Base-by-base conservation (phyloP, 106 monocot species). In the Gastrodia elata region DNA sequence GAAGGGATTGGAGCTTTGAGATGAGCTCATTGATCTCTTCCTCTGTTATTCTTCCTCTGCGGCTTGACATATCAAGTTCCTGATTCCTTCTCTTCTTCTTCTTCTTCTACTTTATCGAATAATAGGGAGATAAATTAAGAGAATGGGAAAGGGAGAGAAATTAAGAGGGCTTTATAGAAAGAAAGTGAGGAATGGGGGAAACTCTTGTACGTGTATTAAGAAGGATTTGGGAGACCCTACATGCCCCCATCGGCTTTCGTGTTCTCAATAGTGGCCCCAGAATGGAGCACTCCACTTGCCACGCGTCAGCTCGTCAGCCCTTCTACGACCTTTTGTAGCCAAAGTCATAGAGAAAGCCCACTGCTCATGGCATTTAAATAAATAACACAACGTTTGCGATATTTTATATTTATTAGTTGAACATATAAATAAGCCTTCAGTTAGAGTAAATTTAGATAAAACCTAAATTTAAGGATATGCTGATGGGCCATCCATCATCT, bases 1-100 rank as follows among this genome's bases (percentile, higher is more conserved):
- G 78, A 41, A 91, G 76, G 4, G 88, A 81, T 49, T 91, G 91
- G 15, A 91, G 86, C 81, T 91, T 91, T 58, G 82, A 83, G 78
- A 91, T 59, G 85, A 91, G 88, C 80, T 91, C 91, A 58, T 68
- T 82, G 74, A 88, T 85, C 75, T 91, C 88, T 20, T 88, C 88
- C 7, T 91, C 91, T 3, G 68, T 74, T 49, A 82, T 82, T 20
- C 61, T 61, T 26, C 32, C 30, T 30, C 61, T 8, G 14, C 61
- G 28, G 30, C 61, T 61, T 30, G 61, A 61, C 61, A 61, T 61
- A 22, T 52, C 22, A 3, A 2, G 28, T 61, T 26, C 30, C 13
- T 61, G 11, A 61, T 11, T 7, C 30, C 61, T 28, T 61, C 30
- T 28, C 52, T 7, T 52, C 52, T 52, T 52, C 20, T 9, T 13